Conservation (phyloP, 2,329 filamentous ascomycete species). For the Microcyclosporella mali region DNA sequence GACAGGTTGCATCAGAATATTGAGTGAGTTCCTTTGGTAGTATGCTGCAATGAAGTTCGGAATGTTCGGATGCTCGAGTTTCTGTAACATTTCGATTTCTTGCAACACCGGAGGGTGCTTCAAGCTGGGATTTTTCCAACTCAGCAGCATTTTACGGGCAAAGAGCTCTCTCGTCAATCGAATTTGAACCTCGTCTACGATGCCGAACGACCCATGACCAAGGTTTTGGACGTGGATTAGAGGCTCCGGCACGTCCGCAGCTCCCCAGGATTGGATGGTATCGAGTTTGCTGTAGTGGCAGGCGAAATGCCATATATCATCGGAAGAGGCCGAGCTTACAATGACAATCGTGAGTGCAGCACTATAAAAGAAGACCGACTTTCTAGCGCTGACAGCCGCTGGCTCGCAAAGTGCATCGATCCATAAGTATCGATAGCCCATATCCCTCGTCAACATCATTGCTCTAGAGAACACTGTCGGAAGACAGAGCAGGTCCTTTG, state of each 20-base stretch:
- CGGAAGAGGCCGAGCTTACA: neutral
- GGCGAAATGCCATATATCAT: conserved; percentile 7
- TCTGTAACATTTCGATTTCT: conserved; percentile 10
- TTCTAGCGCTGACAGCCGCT: conserved; percentile 2
- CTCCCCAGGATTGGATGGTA: conserved; percentile 1
- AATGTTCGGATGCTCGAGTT: conserved; percentile 30
- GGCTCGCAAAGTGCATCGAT: conserved; percentile 11
- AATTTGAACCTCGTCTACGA: conserved; percentile 9
- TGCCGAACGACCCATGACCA: conserved; percentile 8
- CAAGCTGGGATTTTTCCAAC: neutral
- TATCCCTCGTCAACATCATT: conserved; percentile 5
- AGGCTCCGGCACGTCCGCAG: neutral
- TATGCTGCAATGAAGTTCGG: conserved; percentile 81
- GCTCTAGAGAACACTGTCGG: conserved; percentile 1
- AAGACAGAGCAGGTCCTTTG: neutral
- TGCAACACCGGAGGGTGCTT: neutral
- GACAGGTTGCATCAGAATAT: conserved; percentile 10
- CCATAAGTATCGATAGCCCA: conserved; percentile 15
- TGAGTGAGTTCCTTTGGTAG: conserved; percentile 35
- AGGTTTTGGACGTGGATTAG: conserved; percentile 5
- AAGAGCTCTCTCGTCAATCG: neutral
- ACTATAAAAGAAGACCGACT: conserved; percentile 2
- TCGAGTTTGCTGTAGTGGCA: conserved; percentile 2
- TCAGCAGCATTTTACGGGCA: conserved; percentile 6
- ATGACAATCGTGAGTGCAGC: conserved; percentile 5